Base-by-base conservation (phyloP, 257 asterid genomes). In the Jaltomata sinuosa region DNA sequence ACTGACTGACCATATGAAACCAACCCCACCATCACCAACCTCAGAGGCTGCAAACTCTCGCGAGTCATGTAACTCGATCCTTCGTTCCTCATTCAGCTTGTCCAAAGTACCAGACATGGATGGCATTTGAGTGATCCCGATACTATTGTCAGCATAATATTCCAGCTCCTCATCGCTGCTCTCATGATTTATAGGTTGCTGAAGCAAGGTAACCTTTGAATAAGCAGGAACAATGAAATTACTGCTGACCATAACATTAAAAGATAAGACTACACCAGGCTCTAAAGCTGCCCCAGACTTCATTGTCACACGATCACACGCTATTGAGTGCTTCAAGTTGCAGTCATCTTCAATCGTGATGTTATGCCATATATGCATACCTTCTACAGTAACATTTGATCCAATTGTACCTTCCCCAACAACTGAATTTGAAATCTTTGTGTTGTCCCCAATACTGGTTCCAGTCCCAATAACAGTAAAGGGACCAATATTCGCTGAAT, bases 151-250 rank as follows among this genome's bases (percentile, higher is more conserved):
- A 82, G 97, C 98, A 90, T 96, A 49, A 49, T 14, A 92, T 90
- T 96, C 99, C 83, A 96, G 95, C 90, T 96, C 99, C 89, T 96
- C 98, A 77, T 96, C 98, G 86, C 98, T 47, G 14, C 54, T 96
- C 87, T 96, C 99, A 92, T 93, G 93, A 86, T 89, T 91, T 85
- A 92, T 86, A 72, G 98, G 99, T 89, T 94, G 95, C 84, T 84
- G 93, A 77, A 85, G 89, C 81, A 94, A 92, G 47, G 99, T 94
- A 84, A 92, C 99, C 88, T 96, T 94, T 38, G 98, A 96, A 86
- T 96, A 96, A 40, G 95, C 91, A 86, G 98, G 98, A 57, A 93
- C 98, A 77, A 84, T 86, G 89, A 93, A 96, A 32, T 87, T 83
- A 79, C 87, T 89, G 64, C 98, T 98, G 79, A 92, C 87, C 59